Evolutionary conservation across 805 yeast species (phyloP).

Genomic region (Tetrapisispora namnaoensis): DNA sequence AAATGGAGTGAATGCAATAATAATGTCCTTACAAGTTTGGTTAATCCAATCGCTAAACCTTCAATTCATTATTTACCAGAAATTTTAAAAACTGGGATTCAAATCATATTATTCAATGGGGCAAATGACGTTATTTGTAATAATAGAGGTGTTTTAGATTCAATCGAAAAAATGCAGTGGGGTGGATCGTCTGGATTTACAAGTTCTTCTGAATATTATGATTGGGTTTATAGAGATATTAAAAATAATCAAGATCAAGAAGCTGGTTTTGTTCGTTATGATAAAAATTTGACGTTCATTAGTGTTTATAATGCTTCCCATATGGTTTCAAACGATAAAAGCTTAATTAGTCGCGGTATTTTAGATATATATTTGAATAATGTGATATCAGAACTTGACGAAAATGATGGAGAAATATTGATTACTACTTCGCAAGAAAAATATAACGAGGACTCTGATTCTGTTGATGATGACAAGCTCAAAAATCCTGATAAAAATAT

Average conservation of each 20-base stretch:
- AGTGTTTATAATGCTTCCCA: constrained; percentile 72
- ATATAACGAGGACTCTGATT: constrained; percentile 5
- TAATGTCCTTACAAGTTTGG: constrained; percentile 43
- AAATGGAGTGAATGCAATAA: constrained; percentile 74
- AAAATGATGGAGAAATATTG: constrained; percentile 40
- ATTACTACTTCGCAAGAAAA: constrained; percentile 28
- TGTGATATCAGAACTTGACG: constrained; percentile 44
- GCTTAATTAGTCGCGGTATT: constrained; percentile 59
- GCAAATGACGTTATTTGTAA: constrained; percentile 87
- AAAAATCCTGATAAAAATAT: constrained; percentile 35
- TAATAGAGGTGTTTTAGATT: constrained; percentile 57
- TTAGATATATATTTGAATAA: constrained; percentile 43
- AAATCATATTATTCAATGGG: constrained; percentile 74
- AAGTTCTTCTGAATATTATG: constrained; percentile 17
- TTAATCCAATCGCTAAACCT: constrained; percentile 45
- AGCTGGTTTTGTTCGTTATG: constrained; percentile 41
- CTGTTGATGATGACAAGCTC: constrained; percentile 39
- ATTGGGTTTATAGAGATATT: constrained; percentile 34
- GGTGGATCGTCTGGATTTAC: constrained; percentile 38
- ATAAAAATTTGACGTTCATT: constrained; percentile 67
- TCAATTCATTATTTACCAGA: constrained; percentile 59
- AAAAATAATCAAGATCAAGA: constrained; percentile 26
- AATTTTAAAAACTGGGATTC: constrained; percentile 44
- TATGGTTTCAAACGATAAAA: constrained; percentile 85
- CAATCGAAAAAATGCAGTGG: constrained; percentile 58